Evolutionary conservation across 768 basidiomycete genomes (phyloP), one percentile per base, ranked within the genome.

Genomic region (Albatrellus ellisii): DNA sequence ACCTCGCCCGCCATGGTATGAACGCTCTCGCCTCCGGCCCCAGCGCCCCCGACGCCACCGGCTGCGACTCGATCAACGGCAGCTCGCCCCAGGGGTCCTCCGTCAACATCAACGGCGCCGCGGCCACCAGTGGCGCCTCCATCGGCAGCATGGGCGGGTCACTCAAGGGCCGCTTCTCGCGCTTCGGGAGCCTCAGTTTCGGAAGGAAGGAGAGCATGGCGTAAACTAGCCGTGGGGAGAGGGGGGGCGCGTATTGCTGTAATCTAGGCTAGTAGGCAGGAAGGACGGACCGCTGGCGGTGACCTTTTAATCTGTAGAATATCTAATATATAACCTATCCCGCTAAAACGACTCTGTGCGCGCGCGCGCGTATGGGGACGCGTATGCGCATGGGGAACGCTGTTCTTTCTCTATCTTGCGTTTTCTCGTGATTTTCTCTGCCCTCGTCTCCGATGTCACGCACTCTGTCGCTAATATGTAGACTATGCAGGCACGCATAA

Each of bases 1-100:
- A 88, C 49, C 67, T 90, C 5, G 75, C 86, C 14, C 71, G 82
- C 21, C 83, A 89, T 53, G 87, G 87, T 8, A 80, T 90, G 59
- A 79, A 76, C 34, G 85, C 80, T 1, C 78, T 90, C 4, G 72
- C 85, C 21, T 84, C 81, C 1, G 80, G 80, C 6, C 84, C 82
- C 27, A 75, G 74, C 3, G 84, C 36, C 26, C 24, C 22, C 2
- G 47, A 48, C 21, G 44, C 60, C 27, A 41, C 36, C 18, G 73
- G 67, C 1, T 70, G 68, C 45, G 79, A 79, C 54, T 71, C 73
- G 2, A 57, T 77, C 17, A 79, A 76, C 6, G 67, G 64, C 12
- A 76, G 73, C 50, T 87, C 85, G 2, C 79, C 75, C 21, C 80
- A 74, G 32, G 75, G 79, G 49, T 88, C 85, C 8, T 70, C 82